A percentile compares a stretch with the other conserved stretches of the same genome.
These are phyloP conservation scores for Acer campestre DNA, from an alignment of 345 rosid genomes.

Conservation along the genomic window DNA sequence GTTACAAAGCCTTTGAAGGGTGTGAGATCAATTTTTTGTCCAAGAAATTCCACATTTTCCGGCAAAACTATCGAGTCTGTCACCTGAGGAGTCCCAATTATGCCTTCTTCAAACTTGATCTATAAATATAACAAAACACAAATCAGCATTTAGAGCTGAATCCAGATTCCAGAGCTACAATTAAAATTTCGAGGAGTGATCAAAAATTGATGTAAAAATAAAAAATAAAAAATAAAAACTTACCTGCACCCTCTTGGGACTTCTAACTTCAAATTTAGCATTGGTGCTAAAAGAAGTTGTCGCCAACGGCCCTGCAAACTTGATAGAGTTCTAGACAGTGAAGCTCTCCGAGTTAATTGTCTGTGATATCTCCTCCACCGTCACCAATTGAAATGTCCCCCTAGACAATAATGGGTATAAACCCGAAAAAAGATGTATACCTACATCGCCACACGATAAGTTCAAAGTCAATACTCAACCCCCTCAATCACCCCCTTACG, in stretches of 20 bases:
- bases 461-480: not conserved
- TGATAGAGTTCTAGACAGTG: slow-evolving; percentile 78
- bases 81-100: slow-evolving; percentile 91
- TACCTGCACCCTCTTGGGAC: slow-evolving; percentile 94
- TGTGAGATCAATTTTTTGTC: slow-evolving; percentile 78
- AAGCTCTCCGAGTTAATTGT: slow-evolving; percentile 80
- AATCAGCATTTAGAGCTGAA: not conserved
- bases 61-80: slow-evolving; percentile 86
- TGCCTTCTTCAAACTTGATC: slow-evolving; percentile 91
- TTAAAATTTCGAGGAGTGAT: not conserved
- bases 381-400: slow-evolving; percentile 57
- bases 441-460: slow-evolving; percentile 32
- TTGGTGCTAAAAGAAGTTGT: slow-evolving; percentile 80
- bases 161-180: not conserved
- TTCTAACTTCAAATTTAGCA: slow-evolving; percentile 87
- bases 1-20: slow-evolving; percentile 71
- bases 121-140: slow-evolving; percentile 19
- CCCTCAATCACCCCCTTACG: no score
- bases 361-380: slow-evolving; percentile 93
- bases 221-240: no score
- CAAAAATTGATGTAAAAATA: not conserved
- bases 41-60: slow-evolving; percentile 73
- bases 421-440: slow-evolving; percentile 79
- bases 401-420: slow-evolving; percentile 80
- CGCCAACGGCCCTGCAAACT: slow-evolving; percentile 74